Evolutionary conservation across 257 asterid species (phyloP).

Genomic region (Primulina huaijiensis): DNA sequence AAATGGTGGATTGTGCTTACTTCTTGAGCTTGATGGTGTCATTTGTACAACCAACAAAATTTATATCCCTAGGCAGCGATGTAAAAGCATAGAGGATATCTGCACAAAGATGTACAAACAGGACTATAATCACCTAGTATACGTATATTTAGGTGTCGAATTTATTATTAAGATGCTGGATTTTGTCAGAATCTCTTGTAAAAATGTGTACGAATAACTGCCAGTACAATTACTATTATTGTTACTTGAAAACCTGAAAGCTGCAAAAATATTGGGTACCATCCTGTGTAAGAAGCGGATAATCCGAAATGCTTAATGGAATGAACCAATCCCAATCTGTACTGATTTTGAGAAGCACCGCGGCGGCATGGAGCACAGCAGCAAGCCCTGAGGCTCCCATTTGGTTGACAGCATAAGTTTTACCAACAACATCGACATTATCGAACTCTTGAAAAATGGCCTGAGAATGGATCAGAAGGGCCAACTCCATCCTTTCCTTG

Average conservation of each 20-base stretch:
- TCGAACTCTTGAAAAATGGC: constrained; percentile 40
- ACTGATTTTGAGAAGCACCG: constrained; percentile 44
- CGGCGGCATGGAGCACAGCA: constrained; percentile 56
- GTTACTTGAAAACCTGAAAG: background rate
- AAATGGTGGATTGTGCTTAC: constrained; percentile 31
- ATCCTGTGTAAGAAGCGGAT: constrained; percentile 56
- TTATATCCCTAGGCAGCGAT: constrained; percentile 49
- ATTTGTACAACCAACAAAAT: constrained; percentile 38
- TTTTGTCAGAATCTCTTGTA: no score
- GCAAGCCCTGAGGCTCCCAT: constrained; percentile 52
- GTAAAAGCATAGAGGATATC: constrained; percentile 54
- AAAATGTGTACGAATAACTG: background rate
- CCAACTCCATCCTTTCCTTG: constrained; percentile 33
- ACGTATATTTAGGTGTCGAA: no score
- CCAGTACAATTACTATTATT: background rate
- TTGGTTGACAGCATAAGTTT: constrained; percentile 38
- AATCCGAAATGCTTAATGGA: constrained; percentile 44
- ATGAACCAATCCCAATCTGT: constrained; percentile 59
- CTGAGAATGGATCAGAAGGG: constrained; percentile 11
- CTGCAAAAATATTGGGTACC: constrained; percentile 29
- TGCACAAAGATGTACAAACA: constrained; percentile 26
- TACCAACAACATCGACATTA: constrained; percentile 50
- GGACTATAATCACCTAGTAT: background rate
- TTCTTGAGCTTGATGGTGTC: constrained; percentile 21
- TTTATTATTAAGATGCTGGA: no score